Base-by-base conservation (phyloP, 2,329 filamentous ascomycete genomes). In the Verticillium albo-atrum region DNA sequence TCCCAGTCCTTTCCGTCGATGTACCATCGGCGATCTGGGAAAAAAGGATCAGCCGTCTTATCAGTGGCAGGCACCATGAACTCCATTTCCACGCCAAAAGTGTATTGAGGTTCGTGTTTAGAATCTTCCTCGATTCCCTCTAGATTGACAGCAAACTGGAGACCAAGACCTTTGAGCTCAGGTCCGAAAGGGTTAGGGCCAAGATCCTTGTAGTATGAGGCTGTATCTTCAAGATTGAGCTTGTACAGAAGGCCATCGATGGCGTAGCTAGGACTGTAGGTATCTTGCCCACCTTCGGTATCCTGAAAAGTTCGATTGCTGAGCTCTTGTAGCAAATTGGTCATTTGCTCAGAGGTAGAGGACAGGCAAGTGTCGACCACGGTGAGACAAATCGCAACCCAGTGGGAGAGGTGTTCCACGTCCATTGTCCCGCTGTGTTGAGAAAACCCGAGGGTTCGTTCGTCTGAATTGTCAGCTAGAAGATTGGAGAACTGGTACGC, bases 41-140 rank as follows among this genome's bases (percentile, higher is more conserved):
- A 25, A 4, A 6, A 17, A 4, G 37, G 54, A 17, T 57, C 52
- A 9, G 27, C 27, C 17, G 10, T n/a, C 17, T 20, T 25, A 1
- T 52, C 35, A 3, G 10, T 15, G 23, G 58, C 60, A 2, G 61
- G 56, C 3, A 58, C 12, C 20, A 62, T 26, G 20, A 61, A 61
- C 20, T 62, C 61, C 12, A 61, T 20, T n/a, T 62, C 61, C 25
- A 61, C 14, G 26, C 61, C 61, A n/a, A 61, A 62, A 9, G 61
- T 58, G 28, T 59, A 61, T 0, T 57, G 61, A 6, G 56, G 32
- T 2, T 58, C 17, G 20, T 32, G 26, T 15, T 32, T 23, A 2
- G 47, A 53, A 20, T 57, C 27, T 26, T n/a, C 28, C 12, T 28
- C 25, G 2, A 53, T 17, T 5, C 14, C 35, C 2, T 26, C 35